These are phyloP conservation scores for Nitzschia putrida DNA, from an alignment of 108 stramenopile genomes.

Conservation along the genomic window DNA sequence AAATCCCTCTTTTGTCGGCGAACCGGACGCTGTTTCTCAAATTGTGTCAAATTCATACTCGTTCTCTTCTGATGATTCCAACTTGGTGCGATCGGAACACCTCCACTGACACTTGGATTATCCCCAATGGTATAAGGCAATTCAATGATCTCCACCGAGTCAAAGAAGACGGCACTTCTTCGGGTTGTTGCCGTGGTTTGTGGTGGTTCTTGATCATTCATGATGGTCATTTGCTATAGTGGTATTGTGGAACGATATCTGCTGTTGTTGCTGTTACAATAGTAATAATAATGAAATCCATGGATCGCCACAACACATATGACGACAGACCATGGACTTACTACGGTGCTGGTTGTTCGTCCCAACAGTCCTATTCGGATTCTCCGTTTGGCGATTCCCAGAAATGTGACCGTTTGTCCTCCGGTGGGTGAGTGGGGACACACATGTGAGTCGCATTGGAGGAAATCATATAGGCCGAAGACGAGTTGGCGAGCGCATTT, in stretches of 20 bases:
- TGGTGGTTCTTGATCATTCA: neutral
- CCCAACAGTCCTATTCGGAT: neutral
- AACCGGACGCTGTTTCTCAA: constrained; percentile 18
- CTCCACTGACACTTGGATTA: constrained; percentile 8
- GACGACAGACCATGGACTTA: too few relatives aligned
- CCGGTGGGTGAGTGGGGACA: too few relatives aligned
- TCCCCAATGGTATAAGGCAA: constrained; percentile 19
- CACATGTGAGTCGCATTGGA: too few relatives aligned
- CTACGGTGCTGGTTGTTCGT: neutral
- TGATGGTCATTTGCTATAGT: too few relatives aligned
- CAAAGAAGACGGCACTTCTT: neutral
- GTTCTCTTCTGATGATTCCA: constrained; percentile 15
- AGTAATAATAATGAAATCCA: too few relatives aligned
- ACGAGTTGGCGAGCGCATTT: too few relatives aligned
- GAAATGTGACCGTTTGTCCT: too few relatives aligned
- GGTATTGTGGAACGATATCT: neutral
- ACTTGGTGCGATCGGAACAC: constrained; percentile 9
- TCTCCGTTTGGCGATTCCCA: too few relatives aligned
- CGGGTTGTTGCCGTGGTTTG: constrained; percentile 1
- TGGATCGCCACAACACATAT: too few relatives aligned
- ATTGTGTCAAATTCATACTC: constrained; percentile 10
- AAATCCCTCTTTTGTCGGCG: constrained; percentile 13
- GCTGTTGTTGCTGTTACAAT: neutral
- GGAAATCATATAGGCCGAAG: too few relatives aligned
- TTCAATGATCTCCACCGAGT: constrained; percentile 20